Base-by-base conservation (phyloP, 225 moss, liverwort and hornwort genomes). In the Antitrichia curtipendula region DNA sequence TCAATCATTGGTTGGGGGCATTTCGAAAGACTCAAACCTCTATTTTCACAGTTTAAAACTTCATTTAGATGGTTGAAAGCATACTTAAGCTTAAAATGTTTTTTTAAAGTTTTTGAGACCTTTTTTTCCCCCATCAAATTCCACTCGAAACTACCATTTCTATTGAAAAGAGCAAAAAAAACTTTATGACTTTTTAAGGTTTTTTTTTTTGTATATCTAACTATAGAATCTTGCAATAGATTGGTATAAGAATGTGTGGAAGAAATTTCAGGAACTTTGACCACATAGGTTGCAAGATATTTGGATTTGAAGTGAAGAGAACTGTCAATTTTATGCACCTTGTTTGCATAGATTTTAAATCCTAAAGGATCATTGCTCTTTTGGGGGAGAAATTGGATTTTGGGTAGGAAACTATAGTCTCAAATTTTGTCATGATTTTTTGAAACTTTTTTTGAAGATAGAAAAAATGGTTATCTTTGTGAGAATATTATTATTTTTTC, bases 321-420 rank as follows among this genome's bases (percentile, higher is more conserved):
- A 38, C 1, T n/a, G n/a, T n/a, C 1, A 1, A 0, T 7, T 2
- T 13, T 68, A 38, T 2, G 2, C 4, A 38, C 13, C 20, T 36
- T 12, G 7, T 16, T 0, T 22, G 0, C 3, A 1, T n/a, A 7
- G 16, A 66, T 12, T 66, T 66, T n/a, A n/a, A n/a, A n/a, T n/a
- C n/a, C n/a, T n/a, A n/a, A n/a, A n/a, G n/a, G n/a, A n/a, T n/a
- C n/a, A n/a, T n/a, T n/a, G n/a, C n/a, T n/a, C n/a, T n/a, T n/a
- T n/a, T n/a, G n/a, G n/a, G n/a, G n/a, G n/a, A n/a, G n/a, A n/a
- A n/a, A n/a, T n/a, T n/a, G n/a, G n/a, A n/a, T n/a, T n/a, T n/a
- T n/a, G n/a, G n/a, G n/a, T n/a, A n/a, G n/a, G n/a, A n/a, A n/a
- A n/a, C n/a, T n/a, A n/a, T n/a, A n/a, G n/a, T n/a, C n/a, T n/a